Evolutionary conservation across 345 rosid species (phyloP).

Genomic region (Hibiscus trionum): DNA sequence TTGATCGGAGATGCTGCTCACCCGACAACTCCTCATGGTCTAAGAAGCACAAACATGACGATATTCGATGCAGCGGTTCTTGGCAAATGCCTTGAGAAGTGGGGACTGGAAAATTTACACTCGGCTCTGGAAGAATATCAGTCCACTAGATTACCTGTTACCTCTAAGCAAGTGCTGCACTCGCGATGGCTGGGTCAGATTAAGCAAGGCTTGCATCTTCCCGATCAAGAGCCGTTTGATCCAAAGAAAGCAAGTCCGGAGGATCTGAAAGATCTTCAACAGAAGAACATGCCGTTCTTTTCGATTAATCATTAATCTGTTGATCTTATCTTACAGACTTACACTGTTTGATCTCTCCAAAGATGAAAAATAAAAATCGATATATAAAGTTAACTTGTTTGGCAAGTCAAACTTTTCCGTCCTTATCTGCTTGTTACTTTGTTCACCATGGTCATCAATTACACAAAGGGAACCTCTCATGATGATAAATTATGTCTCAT

Average conservation of each 20-base stretch:
- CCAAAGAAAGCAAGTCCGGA: constrained; percentile 23
- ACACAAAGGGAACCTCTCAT: background rate
- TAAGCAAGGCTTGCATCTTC: constrained; percentile 54
- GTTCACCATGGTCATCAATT: too few relatives aligned
- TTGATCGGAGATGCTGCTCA: constrained; percentile 82
- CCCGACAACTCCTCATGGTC: constrained; percentile 70
- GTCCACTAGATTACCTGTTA: constrained; percentile 46
- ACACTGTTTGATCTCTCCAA: too few relatives aligned
- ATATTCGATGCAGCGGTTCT: constrained; percentile 56
- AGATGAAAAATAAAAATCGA: too few relatives aligned
- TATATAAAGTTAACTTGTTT: too few relatives aligned
- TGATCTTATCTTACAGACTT: constrained; percentile 7
- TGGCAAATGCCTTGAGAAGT: constrained; percentile 50
- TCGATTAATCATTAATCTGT: constrained; percentile 20
- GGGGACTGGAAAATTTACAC: constrained; percentile 35
- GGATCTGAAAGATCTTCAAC: constrained; percentile 41
- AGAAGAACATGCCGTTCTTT: constrained; percentile 56
- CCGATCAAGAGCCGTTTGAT: constrained; percentile 26
- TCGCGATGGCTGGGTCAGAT: constrained; percentile 47
- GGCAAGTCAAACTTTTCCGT: too few relatives aligned
- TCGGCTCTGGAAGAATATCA: constrained; percentile 71
- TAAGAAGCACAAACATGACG: constrained; percentile 87
- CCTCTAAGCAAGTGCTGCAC: constrained; percentile 55
- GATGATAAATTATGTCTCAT: background rate
- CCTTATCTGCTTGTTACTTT: too few relatives aligned